phyloP scores from a whole-genome alignment of 2,329 filamentous ascomycete species.

The Coniosporium tulheliwenetii region DNA sequence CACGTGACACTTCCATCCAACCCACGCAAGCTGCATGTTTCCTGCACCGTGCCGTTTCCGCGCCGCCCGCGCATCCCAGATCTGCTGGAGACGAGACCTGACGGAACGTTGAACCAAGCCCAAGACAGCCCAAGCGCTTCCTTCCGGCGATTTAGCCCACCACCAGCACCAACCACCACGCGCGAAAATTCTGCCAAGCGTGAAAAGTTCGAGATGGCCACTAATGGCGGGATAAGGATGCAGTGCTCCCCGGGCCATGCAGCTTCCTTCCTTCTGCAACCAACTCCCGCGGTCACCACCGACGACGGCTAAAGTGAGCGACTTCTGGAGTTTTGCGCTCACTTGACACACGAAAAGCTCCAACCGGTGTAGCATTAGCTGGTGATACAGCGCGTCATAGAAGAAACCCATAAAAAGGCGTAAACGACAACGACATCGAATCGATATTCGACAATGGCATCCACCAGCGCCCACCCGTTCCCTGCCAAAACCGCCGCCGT shows the following conservation, averaged over 20 bases:
- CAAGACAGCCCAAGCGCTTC: background rate
- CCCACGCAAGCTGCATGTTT: too few relatives aligned
- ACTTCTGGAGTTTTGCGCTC: conserved; percentile 45
- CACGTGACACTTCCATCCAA: too few relatives aligned
- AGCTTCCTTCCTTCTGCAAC: background rate
- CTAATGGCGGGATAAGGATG: background rate
- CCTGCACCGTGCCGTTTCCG: too few relatives aligned
- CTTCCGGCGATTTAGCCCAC: background rate
- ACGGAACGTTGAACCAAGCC: background rate
- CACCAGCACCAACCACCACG: background rate
- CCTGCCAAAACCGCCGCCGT: conserved; percentile 1
- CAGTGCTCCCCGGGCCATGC: conserved; percentile 1
- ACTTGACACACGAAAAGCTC: conserved; percentile 31
- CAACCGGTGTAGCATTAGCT: conserved; percentile 6
- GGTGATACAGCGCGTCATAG: too few relatives aligned
- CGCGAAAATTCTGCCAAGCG: background rate
- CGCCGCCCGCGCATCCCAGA: too few relatives aligned
- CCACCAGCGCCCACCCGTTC: background rate
- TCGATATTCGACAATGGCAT: background rate
- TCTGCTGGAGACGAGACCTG: too few relatives aligned
- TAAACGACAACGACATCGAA: background rate
- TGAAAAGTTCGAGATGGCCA: background rate
- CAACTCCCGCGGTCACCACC: conserved; percentile 1
- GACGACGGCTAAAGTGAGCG: conserved; percentile 24
- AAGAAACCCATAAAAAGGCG: too few relatives aligned